A percentile compares a stretch with the other conserved stretches of the same genome.
phyloP scores from a whole-genome alignment of 139 green algal species.

The Coccomyxa sp. region DNA sequence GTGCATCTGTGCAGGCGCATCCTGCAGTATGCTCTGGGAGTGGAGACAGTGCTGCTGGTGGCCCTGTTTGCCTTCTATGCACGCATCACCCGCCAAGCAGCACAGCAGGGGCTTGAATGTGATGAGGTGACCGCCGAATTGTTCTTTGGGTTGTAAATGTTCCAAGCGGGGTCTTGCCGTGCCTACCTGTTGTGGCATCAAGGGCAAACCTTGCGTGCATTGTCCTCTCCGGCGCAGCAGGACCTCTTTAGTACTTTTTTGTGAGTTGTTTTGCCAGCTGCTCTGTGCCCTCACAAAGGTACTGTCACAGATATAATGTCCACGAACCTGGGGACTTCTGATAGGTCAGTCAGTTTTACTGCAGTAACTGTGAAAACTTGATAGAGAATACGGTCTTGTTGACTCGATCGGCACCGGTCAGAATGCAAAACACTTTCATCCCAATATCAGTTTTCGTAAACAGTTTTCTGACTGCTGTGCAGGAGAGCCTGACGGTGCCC shows the following conservation, averaged over 20 bases:
- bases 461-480: neutral
- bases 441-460: neutral
- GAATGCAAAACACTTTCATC: neutral
- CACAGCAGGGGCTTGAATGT: neutral
- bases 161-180: neutral
- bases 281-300: neutral
- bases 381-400: neutral
- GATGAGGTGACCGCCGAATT: neutral
- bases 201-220: neutral
- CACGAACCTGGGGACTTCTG: neutral
- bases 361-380: neutral
- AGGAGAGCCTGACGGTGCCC: neutral
- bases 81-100: neutral
- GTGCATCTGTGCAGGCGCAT: neutral
- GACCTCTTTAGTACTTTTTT: neutral
- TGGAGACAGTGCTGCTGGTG: constrained; percentile 1
- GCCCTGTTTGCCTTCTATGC: neutral
- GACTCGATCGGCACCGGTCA: neutral
- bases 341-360: neutral
- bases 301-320: neutral
- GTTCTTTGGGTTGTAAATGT: neutral
- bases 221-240: neutral
- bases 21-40: neutral
- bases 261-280: neutral
- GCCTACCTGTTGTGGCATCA: neutral